phyloP scores from a whole-genome alignment of 768 basidiomycete species.

The Calvatia gigantea region DNA sequence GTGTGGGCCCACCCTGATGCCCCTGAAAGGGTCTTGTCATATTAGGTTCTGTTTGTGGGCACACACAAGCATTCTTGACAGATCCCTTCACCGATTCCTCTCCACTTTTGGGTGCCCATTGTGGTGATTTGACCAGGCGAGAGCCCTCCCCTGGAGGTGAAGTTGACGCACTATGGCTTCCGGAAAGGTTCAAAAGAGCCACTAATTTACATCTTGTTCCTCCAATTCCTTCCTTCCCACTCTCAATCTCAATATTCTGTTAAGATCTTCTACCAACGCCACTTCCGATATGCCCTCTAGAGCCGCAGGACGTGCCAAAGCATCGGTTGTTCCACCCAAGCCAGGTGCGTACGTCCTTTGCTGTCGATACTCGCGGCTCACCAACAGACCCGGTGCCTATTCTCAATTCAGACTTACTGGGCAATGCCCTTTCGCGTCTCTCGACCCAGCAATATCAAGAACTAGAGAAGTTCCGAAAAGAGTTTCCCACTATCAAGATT shows the following conservation, averaged over 20 bases:
- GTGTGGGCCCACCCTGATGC: conserved; percentile 6
- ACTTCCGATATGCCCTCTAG: background rate
- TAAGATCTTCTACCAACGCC: background rate
- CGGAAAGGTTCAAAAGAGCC: conserved; percentile 4
- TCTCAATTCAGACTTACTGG: background rate
- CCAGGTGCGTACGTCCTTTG: background rate
- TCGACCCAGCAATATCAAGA: background rate
- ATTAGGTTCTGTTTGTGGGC: conserved; percentile 5
- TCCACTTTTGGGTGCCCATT: conserved; percentile 3
- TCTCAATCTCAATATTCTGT: no score
- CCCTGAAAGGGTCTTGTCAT: background rate
- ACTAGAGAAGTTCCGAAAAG: background rate
- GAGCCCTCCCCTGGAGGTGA: background rate
- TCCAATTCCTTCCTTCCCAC: background rate
- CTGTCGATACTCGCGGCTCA: background rate
- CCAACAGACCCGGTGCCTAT: background rate
- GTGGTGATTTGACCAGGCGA: background rate
- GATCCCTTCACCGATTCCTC: background rate
- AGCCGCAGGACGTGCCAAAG: background rate
- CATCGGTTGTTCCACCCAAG: background rate
- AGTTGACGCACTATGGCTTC: background rate
- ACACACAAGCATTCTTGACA: background rate
- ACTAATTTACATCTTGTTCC: background rate
- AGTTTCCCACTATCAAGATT: background rate
- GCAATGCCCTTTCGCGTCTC: background rate